Evolutionary conservation across 768 basidiomycete species (phyloP).

Genomic region (Rhodotorula paludigena): DNA sequence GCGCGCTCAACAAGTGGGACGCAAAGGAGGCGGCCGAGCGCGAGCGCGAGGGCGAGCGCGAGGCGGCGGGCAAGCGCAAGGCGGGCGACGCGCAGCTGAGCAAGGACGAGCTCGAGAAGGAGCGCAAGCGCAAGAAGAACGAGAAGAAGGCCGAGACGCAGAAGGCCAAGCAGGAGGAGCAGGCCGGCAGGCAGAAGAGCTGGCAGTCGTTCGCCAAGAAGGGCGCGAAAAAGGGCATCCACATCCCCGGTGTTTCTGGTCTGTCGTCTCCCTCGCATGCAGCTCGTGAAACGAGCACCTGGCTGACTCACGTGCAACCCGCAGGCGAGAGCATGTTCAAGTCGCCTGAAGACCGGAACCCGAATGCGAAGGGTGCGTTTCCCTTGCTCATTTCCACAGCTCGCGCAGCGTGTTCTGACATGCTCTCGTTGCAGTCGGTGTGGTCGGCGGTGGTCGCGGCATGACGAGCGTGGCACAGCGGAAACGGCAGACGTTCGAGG

Average conservation of each 20-base stretch:
- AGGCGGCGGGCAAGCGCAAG: constrained; percentile 56
- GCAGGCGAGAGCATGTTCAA: constrained; percentile 84
- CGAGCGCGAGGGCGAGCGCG: neutral
- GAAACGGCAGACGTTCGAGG: constrained; percentile 70
- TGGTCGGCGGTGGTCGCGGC: constrained; percentile 81
- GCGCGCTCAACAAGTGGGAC: constrained; percentile 45
- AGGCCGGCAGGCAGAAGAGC: constrained; percentile 70
- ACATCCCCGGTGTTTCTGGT: constrained; percentile 71
- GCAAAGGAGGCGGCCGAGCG: neutral
- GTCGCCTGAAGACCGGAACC: constrained; percentile 72
- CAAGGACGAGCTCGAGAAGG: constrained; percentile 68
- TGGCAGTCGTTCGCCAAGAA: constrained; percentile 98
- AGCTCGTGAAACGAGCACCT: too few relatives aligned
- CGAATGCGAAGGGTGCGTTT: constrained; percentile 68
- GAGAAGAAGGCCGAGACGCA: constrained; percentile 82
- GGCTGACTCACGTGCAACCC: neutral
- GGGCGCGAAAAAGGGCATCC: constrained; percentile 83
- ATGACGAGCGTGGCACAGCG: constrained; percentile 70
- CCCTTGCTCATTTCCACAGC: constrained; percentile 41
- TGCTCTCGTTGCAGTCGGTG: constrained; percentile 61
- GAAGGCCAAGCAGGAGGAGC: constrained; percentile 83
- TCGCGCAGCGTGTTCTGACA: neutral
- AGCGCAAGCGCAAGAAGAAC: constrained; percentile 87
- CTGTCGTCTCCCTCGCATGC: neutral
- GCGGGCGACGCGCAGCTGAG: constrained; percentile 52